Evolutionary conservation across 306 rosid species (phyloP).

Genomic region (Herpetospermum pedunculosum): DNA sequence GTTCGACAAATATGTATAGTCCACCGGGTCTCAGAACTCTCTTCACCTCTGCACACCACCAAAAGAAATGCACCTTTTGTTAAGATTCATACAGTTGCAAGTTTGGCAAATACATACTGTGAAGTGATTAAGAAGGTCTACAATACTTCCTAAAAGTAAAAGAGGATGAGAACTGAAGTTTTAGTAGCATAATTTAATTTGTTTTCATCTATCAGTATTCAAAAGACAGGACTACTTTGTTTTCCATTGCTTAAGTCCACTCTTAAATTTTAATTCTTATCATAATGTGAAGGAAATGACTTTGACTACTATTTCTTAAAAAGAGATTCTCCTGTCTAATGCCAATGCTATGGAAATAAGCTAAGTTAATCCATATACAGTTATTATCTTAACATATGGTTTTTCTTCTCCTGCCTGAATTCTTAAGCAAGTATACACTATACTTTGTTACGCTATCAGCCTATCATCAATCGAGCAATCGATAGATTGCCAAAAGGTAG

Average conservation of each 20-base stretch:
- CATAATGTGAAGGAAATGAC: background rate
- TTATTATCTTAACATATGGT: background rate
- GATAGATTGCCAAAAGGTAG: background rate
- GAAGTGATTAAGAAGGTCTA: background rate
- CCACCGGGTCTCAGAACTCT: slow-evolving; percentile 81
- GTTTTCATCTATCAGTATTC: background rate
- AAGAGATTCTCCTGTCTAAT: background rate
- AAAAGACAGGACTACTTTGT: background rate
- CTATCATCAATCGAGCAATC: background rate
- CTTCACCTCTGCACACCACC: slow-evolving; percentile 46
- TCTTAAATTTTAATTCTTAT: background rate
- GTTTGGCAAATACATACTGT: background rate
- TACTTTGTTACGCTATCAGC: background rate
- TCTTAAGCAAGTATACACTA: background rate
- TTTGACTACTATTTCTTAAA: background rate
- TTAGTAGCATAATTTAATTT: background rate
- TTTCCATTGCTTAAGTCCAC: background rate
- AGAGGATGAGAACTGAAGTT: background rate
- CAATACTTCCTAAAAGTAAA: background rate
- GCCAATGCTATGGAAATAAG: background rate
- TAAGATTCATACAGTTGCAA: background rate
- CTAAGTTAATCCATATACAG: background rate
- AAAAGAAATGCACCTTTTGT: background rate
- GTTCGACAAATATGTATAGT: slow-evolving; percentile 59
- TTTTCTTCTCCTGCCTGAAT: background rate